These are phyloP conservation scores for Bothriochloa decipiens DNA, from an alignment of 176 grass and related monocot species.

Conservation along the genomic window DNA sequence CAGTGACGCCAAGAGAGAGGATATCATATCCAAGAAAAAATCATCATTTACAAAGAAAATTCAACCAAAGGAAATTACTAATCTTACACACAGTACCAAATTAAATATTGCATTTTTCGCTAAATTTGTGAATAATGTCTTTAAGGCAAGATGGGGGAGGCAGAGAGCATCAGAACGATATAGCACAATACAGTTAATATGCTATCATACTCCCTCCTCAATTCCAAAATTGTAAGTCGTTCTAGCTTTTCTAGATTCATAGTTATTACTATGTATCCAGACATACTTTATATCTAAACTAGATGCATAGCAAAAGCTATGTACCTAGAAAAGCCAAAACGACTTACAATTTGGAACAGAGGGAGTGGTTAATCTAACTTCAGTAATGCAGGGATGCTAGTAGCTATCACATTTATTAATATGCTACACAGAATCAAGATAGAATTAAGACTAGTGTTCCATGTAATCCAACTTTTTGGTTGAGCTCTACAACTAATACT, in stretches of 20 bases:
- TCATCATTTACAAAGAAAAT: not conserved
- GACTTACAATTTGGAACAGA: not conserved
- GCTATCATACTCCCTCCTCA: not conserved
- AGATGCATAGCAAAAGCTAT: not conserved
- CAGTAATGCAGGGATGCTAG: constrained; percentile 12
- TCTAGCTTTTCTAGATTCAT: not conserved
- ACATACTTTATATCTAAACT: not conserved
- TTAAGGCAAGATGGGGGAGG: not conserved
- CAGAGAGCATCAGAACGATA: not conserved
- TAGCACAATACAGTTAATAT: constrained; percentile 11
- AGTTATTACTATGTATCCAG: not conserved
- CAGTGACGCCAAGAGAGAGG: not conserved
- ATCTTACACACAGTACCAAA: constrained; percentile 12
- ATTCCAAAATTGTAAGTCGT: not conserved
- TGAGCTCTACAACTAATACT: constrained; percentile 13
- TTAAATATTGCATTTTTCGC: not conserved
- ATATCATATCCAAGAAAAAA: constrained; percentile 9
- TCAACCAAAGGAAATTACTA: constrained; percentile 13
- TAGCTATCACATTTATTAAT: constrained; percentile 3
- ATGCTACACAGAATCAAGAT: constrained; percentile 2
- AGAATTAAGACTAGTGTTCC: not conserved
- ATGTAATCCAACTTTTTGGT: not conserved
- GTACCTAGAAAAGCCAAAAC: not conserved
- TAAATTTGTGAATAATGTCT: not conserved
- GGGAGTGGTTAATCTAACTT: constrained; percentile 33